Evolutionary conservation across 306 rosid genomes (phyloP).

Genomic region (Urtica urens): DNA sequence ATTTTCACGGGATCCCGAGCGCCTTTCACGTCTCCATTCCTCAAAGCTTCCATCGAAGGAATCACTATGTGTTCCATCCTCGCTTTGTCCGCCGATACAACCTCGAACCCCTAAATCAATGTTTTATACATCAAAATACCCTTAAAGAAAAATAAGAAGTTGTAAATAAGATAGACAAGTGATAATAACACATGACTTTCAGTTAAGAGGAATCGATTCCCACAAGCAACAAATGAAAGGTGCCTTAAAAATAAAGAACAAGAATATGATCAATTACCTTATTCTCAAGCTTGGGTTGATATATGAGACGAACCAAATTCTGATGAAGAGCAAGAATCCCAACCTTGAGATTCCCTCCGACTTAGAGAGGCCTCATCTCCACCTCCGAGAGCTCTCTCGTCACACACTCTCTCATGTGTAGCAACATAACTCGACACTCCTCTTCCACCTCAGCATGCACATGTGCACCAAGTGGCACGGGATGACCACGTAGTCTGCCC

Average conservation of each 20-base stretch:
- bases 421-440: constrained; percentile 42
- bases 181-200: neutral
- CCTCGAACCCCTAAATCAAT: constrained; percentile 61
- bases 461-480: constrained; percentile 62
- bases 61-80: constrained; percentile 66
- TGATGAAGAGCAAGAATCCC: constrained; percentile 42
- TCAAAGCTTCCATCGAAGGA: constrained; percentile 71
- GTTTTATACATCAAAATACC: neutral
- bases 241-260: too few relatives aligned
- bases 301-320: constrained; percentile 26
- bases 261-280: too few relatives aligned
- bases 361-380: constrained; percentile 45
- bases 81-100: constrained; percentile 54
- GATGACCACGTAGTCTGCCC: constrained; percentile 49
- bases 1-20: constrained; percentile 60
- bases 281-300: constrained; percentile 41
- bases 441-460: constrained; percentile 40
- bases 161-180: neutral
- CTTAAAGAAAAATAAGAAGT: neutral
- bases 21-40: constrained; percentile 63
- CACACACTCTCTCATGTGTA: constrained; percentile 63
- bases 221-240: too few relatives aligned
- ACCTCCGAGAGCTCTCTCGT: constrained; percentile 47
- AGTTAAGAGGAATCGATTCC: neutral
- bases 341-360: constrained; percentile 31